phyloP scores from a whole-genome alignment of 2,329 filamentous ascomycete species.

The Hirsutella minnesotensis region DNA sequence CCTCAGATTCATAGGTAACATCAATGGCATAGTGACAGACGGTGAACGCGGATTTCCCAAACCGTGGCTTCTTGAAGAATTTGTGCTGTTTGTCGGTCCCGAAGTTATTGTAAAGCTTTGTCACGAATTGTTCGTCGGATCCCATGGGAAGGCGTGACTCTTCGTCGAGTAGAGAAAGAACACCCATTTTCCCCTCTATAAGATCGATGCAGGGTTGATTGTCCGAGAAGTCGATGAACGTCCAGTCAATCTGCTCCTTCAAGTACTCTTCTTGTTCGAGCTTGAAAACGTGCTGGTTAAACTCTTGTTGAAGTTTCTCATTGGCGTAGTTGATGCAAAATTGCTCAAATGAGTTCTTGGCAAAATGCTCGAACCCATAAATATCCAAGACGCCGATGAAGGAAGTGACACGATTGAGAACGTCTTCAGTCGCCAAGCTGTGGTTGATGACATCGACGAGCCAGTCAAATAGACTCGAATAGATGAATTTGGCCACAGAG shows the following conservation, averaged over 20 bases:
- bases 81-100: conserved; percentile 81
- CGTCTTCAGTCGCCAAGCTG: conserved; percentile 79
- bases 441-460: conserved; percentile 93
- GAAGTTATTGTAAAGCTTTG: conserved; percentile 91
- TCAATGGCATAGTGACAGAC: conserved; percentile 98
- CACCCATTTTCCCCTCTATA: conserved; percentile 92
- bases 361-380: conserved; percentile 97
- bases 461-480: conserved; percentile 98
- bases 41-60: conserved; percentile 94
- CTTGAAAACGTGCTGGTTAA: conserved; percentile 99
- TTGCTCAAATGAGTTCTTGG: conserved; percentile 98
- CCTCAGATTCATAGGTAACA: conserved; percentile 96
- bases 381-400: conserved; percentile 99
- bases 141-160: conserved; percentile 96
- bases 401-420: conserved; percentile 67
- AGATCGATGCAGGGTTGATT: conserved; percentile 98
- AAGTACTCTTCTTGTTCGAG: conserved; percentile 97
- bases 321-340: conserved; percentile 99
- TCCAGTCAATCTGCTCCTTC: conserved; percentile 95
- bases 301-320: conserved; percentile 97
- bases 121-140: conserved; percentile 92
- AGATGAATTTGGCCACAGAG: conserved; percentile 97
- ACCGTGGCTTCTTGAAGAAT: conserved; percentile 97
- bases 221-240: conserved; percentile 97
- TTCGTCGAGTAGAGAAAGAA: conserved; percentile 85